Evolutionary conservation across 495 filamentous ascomycete species (phyloP).

Genomic region (Xylaria flabelliformis): DNA sequence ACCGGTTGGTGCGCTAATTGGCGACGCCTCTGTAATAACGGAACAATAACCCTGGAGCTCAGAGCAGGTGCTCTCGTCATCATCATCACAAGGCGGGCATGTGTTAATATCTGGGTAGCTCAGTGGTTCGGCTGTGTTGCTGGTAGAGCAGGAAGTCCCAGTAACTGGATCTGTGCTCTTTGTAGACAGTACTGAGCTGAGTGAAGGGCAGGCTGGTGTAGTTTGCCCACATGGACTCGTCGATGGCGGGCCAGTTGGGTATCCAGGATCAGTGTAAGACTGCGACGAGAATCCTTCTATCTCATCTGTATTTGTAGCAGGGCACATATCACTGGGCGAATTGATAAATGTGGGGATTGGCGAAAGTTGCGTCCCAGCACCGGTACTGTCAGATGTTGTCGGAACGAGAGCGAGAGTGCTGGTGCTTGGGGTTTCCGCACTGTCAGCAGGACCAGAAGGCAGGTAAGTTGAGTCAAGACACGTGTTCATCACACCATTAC

Average conservation of each 20-base stretch:
- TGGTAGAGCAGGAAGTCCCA: conserved; percentile 16
- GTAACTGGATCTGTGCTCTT: conserved; percentile 32
- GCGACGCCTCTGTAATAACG: neutral
- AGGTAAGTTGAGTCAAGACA: neutral
- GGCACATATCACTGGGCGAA: conserved; percentile 23
- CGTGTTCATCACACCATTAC: neutral
- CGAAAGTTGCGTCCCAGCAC: conserved; percentile 29
- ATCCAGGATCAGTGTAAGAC: conserved; percentile 5
- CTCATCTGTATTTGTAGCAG: conserved; percentile 24
- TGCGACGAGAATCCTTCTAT: conserved; percentile 18
- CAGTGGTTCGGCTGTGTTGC: neutral
- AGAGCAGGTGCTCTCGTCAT: conserved; percentile 10
- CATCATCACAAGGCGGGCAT: conserved; percentile 20
- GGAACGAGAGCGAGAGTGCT: conserved; percentile 24
- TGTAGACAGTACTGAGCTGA: conserved; percentile 24
- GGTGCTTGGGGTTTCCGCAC: conserved; percentile 20
- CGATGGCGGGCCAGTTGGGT: conserved; percentile 24
- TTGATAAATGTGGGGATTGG: neutral
- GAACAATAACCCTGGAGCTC: neutral
- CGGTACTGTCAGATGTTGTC: conserved; percentile 16
- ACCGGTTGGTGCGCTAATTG: conserved; percentile 4
- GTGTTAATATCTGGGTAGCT: conserved; percentile 13
- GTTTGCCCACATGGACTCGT: conserved; percentile 25
- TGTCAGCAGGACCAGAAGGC: neutral
- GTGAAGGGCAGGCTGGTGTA: neutral